phyloP scores from a whole-genome alignment of 1,284 basidiomycete genomes.

The Moesziomyces sp. region DNA sequence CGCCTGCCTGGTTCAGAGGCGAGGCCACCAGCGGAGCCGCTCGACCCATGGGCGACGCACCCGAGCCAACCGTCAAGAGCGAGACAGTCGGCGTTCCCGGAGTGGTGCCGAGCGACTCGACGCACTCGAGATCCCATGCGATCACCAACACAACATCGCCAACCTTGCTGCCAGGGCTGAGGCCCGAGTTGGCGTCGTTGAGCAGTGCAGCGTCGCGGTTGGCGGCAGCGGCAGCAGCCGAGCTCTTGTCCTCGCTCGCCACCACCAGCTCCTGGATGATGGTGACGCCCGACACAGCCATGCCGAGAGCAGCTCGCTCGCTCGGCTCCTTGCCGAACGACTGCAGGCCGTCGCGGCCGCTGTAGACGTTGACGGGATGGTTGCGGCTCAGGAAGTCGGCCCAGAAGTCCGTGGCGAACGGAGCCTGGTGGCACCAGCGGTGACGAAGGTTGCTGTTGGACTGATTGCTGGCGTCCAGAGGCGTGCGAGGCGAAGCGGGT shows the following conservation, averaged over 20 bases:
- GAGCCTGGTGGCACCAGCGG: constrained; percentile 64
- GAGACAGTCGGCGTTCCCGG: constrained; percentile 62
- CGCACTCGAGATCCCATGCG: constrained; percentile 68
- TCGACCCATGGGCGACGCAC: constrained; percentile 40
- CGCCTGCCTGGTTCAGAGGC: constrained; percentile 34
- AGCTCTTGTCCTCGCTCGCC: constrained; percentile 38
- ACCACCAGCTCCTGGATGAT: constrained; percentile 69
- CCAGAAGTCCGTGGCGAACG: constrained; percentile 68
- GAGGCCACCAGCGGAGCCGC: constrained; percentile 27
- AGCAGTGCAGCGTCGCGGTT: constrained; percentile 24
- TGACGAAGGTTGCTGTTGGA: constrained; percentile 45
- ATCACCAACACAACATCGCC: constrained; percentile 69
- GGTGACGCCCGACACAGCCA: constrained; percentile 66
- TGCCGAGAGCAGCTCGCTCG: constrained; percentile 65
- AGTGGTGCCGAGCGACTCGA: constrained; percentile 56
- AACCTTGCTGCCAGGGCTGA: constrained; percentile 64
- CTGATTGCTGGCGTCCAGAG: constrained; percentile 39
- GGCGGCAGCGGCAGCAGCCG: constrained; percentile 5
- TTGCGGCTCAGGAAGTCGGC: constrained; percentile 66
- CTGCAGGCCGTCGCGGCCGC: constrained; percentile 43
- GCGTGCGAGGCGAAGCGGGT: constrained; percentile 41
- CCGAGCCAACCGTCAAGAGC: constrained; percentile 39
- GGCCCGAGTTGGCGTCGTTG: constrained; percentile 21
- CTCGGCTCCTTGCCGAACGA: constrained; percentile 66
- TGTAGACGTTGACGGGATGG: constrained; percentile 63